Evolutionary conservation across 192 early-diverging fungal species (phyloP), one percentile per base, ranked within the genome.

Genomic region (Cetraspora pellucida): DNA sequence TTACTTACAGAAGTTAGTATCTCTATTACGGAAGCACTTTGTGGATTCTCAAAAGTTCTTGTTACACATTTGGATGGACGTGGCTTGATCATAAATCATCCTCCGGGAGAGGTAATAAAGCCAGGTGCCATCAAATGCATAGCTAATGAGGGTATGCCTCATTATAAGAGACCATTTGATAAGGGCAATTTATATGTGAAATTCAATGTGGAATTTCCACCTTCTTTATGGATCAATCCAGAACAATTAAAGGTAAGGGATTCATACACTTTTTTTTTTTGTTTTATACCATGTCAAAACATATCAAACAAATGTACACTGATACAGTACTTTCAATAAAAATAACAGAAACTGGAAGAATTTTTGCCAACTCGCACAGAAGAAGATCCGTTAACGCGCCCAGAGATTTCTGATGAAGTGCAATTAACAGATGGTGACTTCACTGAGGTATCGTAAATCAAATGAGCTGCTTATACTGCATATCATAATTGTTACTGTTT

Each of bases 131-230:
- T 94, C n/a, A 93, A 96, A 84, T 87, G 90, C 77, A 92, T 98
- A 74, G 75, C 67, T 45, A 85, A 89, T 69, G 95, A 99, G 83
- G 98, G 98, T 63, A 99, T 99, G 98, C 96, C 97, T 23, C 86
- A 81, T 16, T 90, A 82, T 73, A 89, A 90, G 77, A 85, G 90
- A 4, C 83, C 90, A 10, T 83, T 84, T 67, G 91, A 92, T 76
- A 89, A 92, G 77, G 97, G 97, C 49, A 93, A 96, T 81, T 87
- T 99, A 16, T 96, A 92, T 81, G 81, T 98, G 74, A 89, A 90
- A 49, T 91, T 99, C 64, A 90, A 91, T 63, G 89, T 99, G 57
- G 89, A 88, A 79, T 98, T 99, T 85, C 97, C 97, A 27, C 54
- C 78, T 30, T 80, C 84, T 37, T 80, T 79, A 52, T 87, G 87